Percentiles rank a stretch among this genome's conserved stretches.
phyloP scores from a whole-genome alignment of 371 early-diverging fungal genomes.

The Blastocladiella emersonii region DNA sequence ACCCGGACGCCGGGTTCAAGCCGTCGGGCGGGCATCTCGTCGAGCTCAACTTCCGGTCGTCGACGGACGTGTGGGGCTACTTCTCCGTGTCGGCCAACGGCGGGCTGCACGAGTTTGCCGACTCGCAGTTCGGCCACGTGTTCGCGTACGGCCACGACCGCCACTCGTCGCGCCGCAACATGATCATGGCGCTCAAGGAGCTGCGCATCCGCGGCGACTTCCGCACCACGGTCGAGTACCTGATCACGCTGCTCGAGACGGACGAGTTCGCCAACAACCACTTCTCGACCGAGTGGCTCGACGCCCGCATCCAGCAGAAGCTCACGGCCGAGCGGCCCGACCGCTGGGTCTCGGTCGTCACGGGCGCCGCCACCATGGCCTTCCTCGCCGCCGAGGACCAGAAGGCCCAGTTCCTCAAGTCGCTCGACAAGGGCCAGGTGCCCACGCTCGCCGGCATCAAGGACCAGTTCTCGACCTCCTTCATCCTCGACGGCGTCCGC shows the following conservation, averaged over 20 bases:
- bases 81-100: slow-evolving; percentile 91
- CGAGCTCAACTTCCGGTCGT: slow-evolving; percentile 87
- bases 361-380: slow-evolving; percentile 84
- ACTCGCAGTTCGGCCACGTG: slow-evolving; percentile 98
- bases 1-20: slow-evolving; percentile 96
- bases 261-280: slow-evolving; percentile 76
- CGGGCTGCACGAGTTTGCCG: slow-evolving; percentile 95
- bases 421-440: slow-evolving; percentile 84
- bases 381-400: slow-evolving; percentile 44
- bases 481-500: slow-evolving; percentile 76
- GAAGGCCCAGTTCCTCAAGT: slow-evolving; percentile 55
- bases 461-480: slow-evolving; percentile 64
- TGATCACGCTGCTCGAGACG: slow-evolving; percentile 84
- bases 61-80: slow-evolving; percentile 95
- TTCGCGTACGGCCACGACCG: slow-evolving; percentile 94
- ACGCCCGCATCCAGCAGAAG: slow-evolving; percentile 68
- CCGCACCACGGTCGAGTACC: slow-evolving; percentile 94
- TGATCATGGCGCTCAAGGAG: slow-evolving; percentile 94
- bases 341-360: slow-evolving; percentile 70
- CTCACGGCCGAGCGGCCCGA: slow-evolving; percentile 86
- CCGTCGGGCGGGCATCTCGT: slow-evolving; percentile 91
- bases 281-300: slow-evolving; percentile 93
- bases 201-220: slow-evolving; percentile 96
- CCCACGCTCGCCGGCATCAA: slow-evolving; percentile 58
- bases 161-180: slow-evolving; percentile 83